Evolutionary conservation across 2,329 filamentous ascomycete species (phyloP).

Genomic region (Scedosporium dehoogii): DNA sequence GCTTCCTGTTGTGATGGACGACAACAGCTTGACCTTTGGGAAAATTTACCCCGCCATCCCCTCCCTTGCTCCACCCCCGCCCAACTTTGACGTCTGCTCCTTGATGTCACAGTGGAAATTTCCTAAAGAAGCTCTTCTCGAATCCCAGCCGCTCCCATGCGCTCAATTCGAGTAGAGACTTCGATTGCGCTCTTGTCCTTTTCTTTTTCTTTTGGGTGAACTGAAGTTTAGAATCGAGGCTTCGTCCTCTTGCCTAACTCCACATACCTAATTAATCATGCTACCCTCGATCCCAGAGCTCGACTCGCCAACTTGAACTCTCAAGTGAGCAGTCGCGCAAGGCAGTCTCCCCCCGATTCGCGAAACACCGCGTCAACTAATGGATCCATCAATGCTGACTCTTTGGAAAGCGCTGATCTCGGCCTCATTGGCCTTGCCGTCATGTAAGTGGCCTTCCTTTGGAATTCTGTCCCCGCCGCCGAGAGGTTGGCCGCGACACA

Average conservation of each 20-base stretch:
- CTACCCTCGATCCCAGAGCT: conserved; percentile 39
- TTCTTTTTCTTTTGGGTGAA: neutral
- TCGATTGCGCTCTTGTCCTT: neutral
- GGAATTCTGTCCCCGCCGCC: neutral
- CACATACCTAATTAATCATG: conserved; percentile 1
- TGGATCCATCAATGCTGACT: conserved; percentile 39
- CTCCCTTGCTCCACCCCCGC: conserved; percentile 25
- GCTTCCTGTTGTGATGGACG: neutral
- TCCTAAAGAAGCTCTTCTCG: neutral
- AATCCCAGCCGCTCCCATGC: neutral
- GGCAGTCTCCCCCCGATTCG: conserved; percentile 11
- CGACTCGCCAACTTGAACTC: conserved; percentile 66
- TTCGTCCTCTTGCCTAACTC: neutral
- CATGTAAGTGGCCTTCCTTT: conserved; percentile 47
- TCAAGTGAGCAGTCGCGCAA: conserved; percentile 18
- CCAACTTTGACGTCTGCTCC: neutral
- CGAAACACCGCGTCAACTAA: conserved; percentile 11
- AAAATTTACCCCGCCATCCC: conserved; percentile 17
- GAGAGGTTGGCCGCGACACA: conserved; percentile 1
- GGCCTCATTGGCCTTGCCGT: conserved; percentile 89
- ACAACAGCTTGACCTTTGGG: neutral
- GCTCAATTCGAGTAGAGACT: neutral
- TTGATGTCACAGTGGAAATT: too few species aligned
- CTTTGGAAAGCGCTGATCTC: conserved; percentile 65
- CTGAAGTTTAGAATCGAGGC: neutral